A percentile compares a stretch with the other conserved stretches of the same genome.
Conservation (phyloP, 1,284 basidiomycete species). For the Ceratobasidium sp. region DNA sequence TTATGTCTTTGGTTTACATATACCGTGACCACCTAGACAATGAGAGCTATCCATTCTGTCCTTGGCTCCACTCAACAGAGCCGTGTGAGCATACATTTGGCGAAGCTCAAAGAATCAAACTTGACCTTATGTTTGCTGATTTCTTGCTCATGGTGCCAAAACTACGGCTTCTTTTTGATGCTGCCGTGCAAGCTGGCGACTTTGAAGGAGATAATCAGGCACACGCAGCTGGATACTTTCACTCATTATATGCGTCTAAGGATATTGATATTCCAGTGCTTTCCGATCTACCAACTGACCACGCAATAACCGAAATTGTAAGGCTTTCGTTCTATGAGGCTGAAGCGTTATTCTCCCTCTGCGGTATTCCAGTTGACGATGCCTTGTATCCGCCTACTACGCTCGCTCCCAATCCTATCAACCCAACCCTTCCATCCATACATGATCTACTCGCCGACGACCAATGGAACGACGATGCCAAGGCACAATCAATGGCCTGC, state of each 20-base stretch:
- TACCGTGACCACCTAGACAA: slow-evolving; percentile 56
- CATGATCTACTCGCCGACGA: too few species aligned
- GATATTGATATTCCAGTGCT: neutral
- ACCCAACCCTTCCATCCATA: too few species aligned
- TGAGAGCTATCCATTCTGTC: slow-evolving; percentile 55
- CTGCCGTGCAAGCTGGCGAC: neutral
- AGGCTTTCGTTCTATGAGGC: neutral
- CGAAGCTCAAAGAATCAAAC: slow-evolving; percentile 53
- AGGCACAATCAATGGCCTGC: too few species aligned
- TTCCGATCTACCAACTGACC: neutral
- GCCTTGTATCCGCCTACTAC: neutral
- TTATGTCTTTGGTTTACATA: slow-evolving; percentile 56
- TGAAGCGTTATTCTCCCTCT: neutral
- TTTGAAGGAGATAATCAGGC: slow-evolving; percentile 44
- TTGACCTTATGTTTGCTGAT: slow-evolving; percentile 59
- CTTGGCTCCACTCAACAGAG: slow-evolving; percentile 60
- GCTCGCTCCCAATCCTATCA: neutral
- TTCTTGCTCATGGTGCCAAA: slow-evolving; percentile 58
- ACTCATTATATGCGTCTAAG: neutral
- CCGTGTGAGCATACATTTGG: slow-evolving; percentile 60
- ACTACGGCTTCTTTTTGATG: neutral
- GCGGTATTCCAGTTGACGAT: neutral
- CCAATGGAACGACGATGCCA: too few species aligned
- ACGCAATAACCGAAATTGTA: neutral
- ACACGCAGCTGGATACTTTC: slow-evolving; percentile 8